Conservation (phyloP, 768 basidiomycete species). For the Arthromyces matolae region DNA sequence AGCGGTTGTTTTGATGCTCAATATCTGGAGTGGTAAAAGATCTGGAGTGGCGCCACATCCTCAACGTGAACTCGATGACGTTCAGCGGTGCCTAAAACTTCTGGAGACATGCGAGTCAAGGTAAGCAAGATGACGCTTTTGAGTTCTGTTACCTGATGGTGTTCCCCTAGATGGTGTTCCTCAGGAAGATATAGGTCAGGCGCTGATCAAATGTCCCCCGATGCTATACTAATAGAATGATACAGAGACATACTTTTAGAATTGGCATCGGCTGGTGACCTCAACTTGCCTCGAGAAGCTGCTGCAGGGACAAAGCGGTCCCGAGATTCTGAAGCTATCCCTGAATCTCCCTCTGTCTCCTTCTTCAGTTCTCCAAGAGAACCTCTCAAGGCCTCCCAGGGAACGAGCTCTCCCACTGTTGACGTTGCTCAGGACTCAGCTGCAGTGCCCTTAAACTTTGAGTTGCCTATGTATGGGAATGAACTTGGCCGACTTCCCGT, state of each 20-base stretch:
- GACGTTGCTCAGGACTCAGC: too few relatives aligned
- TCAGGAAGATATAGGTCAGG: constrained; percentile 39
- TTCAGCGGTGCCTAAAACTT: constrained; percentile 54
- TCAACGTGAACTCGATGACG: constrained; percentile 52
- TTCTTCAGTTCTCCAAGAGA: neutral
- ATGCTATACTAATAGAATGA: neutral
- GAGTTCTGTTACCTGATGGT: neutral
- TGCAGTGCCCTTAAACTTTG: constrained; percentile 20
- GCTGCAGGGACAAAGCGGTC: constrained; percentile 15
- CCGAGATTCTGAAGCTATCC: constrained; percentile 11
- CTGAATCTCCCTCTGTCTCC: neutral
- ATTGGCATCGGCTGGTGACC: constrained; percentile 32
- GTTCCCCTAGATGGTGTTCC: constrained; percentile 32
- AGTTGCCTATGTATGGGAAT: constrained; percentile 53
- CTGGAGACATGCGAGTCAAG: constrained; percentile 40
- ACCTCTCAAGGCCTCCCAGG: constrained; percentile 23
- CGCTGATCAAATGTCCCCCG: neutral
- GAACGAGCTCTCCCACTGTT: too few relatives aligned
- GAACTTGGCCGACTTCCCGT: constrained; percentile 56
- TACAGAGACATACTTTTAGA: constrained; percentile 35
- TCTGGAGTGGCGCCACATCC: constrained; percentile 44
- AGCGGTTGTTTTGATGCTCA: constrained; percentile 57
- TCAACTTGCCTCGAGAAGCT: constrained; percentile 19
- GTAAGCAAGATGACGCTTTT: constrained; percentile 20
- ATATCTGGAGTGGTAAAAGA: constrained; percentile 60